A percentile compares a stretch with the other conserved stretches of the same genome.
These are phyloP conservation scores for Colletotrichum navitas DNA, from an alignment of 2,329 filamentous ascomycete species.

Conservation along the genomic window DNA sequence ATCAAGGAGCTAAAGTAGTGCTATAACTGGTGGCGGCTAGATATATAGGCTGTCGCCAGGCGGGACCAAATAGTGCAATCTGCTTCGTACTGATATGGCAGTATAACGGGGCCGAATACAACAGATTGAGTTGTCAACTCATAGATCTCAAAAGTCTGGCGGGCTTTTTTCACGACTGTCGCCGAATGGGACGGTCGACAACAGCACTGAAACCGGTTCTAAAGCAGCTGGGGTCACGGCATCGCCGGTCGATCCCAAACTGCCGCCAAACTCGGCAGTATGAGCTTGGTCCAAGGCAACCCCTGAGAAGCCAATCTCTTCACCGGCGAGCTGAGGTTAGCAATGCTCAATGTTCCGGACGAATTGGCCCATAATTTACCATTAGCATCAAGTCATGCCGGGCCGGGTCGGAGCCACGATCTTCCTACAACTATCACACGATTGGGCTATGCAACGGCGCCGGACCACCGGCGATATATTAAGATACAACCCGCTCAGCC, in stretches of 20 bases:
- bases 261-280: no score
- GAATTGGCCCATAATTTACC: not conserved
- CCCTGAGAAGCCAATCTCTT: not conserved
- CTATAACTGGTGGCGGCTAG: no score
- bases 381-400: not conserved
- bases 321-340: not conserved
- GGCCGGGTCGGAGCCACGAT: not conserved
- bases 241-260: not conserved
- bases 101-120: not conserved
- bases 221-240: not conserved
- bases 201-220: not conserved
- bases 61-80: no score
- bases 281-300: not conserved
- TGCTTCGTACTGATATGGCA: not conserved
- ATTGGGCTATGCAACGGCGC: not conserved
- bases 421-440: not conserved
- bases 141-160: slow-evolving; percentile 60
- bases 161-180: no score
- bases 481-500: not conserved
- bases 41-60: no score
- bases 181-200: not conserved
- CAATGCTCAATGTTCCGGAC: not conserved
- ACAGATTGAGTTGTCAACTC: no score
- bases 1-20: no score
- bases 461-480: not conserved